A percentile compares a stretch with the other conserved stretches of the same genome.
These are phyloP conservation scores for Saccharomycopsis schoenii DNA, from an alignment of 805 yeast species.

Conservation along the genomic window DNA sequence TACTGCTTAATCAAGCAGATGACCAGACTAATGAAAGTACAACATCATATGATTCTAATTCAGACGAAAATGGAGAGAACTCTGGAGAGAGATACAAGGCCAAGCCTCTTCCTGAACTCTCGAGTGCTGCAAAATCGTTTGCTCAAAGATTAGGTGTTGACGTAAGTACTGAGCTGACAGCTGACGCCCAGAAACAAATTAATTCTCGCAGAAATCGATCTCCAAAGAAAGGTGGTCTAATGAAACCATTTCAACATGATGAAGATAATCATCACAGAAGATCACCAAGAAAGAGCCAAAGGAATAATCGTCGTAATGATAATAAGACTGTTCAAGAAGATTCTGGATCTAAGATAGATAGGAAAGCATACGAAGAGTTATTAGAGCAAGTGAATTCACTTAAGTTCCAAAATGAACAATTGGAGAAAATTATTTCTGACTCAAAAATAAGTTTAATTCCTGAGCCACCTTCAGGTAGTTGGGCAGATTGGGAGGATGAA, in stretches of 20 bases:
- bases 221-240: background rate
- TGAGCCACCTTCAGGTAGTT: background rate
- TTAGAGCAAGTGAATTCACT: background rate
- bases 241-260: background rate
- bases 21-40: background rate
- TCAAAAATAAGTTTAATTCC: background rate
- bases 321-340: background rate
- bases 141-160: conserved; percentile 2
- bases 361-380: background rate
- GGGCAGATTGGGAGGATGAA: background rate
- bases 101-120: background rate
- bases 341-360: background rate
- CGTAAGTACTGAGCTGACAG: background rate
- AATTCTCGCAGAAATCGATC: background rate
- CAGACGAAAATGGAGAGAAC: background rate
- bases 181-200: background rate
- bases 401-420: background rate
- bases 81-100: background rate
- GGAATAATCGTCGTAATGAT: background rate
- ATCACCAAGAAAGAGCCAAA: background rate
- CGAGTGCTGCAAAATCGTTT: conserved; percentile 5
- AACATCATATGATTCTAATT: background rate
- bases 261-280: background rate
- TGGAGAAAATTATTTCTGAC: background rate
- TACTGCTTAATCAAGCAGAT: background rate